Evolutionary conservation across 1,284 basidiomycete species (phyloP), one percentile per base, ranked within the genome.

Genomic region (Pisolithus thermaeus): DNA sequence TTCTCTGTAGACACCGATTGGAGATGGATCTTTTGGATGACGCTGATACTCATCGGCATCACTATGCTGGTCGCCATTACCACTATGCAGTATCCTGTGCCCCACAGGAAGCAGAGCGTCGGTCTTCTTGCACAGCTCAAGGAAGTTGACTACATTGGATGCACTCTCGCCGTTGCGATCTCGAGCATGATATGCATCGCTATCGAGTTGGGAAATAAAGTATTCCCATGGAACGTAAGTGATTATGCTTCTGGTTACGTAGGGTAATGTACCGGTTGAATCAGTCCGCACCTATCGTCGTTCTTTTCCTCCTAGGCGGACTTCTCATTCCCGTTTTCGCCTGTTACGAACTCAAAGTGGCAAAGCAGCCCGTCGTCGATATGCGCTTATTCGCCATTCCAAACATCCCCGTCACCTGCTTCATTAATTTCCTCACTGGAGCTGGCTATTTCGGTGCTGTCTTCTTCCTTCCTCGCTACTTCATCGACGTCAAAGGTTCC

Each of bases 11-110:
- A 67, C 20, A 23, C 56, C 7, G 9, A 56, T 25, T 67, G 65
- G 65, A 56, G 65, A 42, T 67, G 65, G 65, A 30, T 67, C n/a
- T 67, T 67, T 51, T 70, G 65, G 66, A 67, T 68, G 49, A 67
- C 65, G 0, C 42, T 67, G 40, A 58, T 70, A 4, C 61, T 67
- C 48, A 70, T 69, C 18, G 60, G 51, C n/a, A 16, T 69, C 3
- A 67, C 66, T 7, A 35, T 70, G n/a, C 32, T 28, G 14, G 45
- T 67, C 12, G 67, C 66, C 16, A 52, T 61, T 12, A 22, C 56
- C 4, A 66, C 59, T 47, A 57, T 67, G 42, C 53, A 39, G n/a
- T 70, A 67, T 52, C 67, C 67, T 9, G 63, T 69, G 12, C 69
- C 69, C 0, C 58, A 70, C 36, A 44, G 56, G 25, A 49, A 68